These are phyloP conservation scores for Hyphopichia buzzinii DNA, from an alignment of 1,139 yeast species.

Conservation along the genomic window DNA sequence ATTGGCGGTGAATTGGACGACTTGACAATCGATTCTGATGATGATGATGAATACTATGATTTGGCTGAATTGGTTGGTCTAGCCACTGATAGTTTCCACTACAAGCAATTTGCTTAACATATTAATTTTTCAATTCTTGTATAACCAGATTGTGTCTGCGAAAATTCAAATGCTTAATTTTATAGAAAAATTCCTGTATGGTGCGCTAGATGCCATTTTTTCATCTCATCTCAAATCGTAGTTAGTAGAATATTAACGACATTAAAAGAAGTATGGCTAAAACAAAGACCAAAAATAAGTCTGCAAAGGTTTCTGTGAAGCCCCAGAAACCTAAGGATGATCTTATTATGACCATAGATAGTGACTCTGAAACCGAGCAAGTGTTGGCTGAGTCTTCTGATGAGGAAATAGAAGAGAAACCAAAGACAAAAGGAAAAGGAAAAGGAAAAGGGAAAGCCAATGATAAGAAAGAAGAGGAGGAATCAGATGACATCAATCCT, in stretches of 20 bases:
- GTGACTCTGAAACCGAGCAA: conserved; percentile 68
- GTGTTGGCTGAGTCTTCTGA: conserved; percentile 23
- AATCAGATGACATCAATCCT: conserved; percentile 60
- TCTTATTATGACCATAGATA: conserved; percentile 39
- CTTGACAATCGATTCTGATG: conserved; percentile 28
- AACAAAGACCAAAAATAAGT: conserved; percentile 2
- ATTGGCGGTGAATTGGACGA: conserved; percentile 22
- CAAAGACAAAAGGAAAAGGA: conserved; percentile 19
- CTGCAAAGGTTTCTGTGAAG: conserved; percentile 8
- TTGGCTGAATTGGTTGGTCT: conserved; percentile 36
- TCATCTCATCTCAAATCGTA: not conserved
- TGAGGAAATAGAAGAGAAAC: conserved; percentile 18
- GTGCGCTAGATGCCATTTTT: not conserved
- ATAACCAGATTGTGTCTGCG: not conserved
- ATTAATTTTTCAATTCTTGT: conserved; percentile 1
- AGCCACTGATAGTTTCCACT: conserved; percentile 43
- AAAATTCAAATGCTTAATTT: not conserved
- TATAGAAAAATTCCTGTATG: not conserved
- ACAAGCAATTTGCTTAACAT: conserved; percentile 13
- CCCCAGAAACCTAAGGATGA: conserved; percentile 16
- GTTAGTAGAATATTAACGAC: not conserved
- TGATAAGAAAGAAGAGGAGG: conserved; percentile 28
- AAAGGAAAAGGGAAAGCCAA: conserved; percentile 26
- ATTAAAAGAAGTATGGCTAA: conserved; percentile 2
- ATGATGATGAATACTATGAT: conserved; percentile 42